These are phyloP conservation scores for Lasiodiplodia citricola DNA, from an alignment of 2,329 filamentous ascomycete species.

Conservation along the genomic window DNA sequence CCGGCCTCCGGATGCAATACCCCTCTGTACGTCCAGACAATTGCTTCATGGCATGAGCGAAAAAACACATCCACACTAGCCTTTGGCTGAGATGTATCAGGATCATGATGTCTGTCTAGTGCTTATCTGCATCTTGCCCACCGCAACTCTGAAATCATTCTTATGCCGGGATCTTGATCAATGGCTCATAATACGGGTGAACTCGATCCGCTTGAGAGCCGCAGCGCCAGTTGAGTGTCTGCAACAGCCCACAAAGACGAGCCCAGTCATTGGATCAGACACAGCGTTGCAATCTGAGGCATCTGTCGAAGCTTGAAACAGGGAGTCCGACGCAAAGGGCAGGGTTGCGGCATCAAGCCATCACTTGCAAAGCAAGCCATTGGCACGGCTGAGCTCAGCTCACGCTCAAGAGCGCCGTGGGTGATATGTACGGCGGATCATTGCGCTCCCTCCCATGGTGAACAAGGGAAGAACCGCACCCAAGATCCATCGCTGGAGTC, in stretches of 20 bases:
- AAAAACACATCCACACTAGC: too few species aligned
- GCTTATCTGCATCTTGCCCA: conserved; percentile 5
- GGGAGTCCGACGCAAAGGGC: too few species aligned
- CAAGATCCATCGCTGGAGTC: conserved; percentile 57
- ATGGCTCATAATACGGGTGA: background rate
- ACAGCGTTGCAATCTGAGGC: background rate
- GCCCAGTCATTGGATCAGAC: background rate
- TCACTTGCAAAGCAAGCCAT: background rate
- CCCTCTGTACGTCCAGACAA: too few species aligned
- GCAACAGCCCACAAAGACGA: background rate
- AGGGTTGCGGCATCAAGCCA: background rate
- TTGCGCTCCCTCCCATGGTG: conserved; percentile 62
- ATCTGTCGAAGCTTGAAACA: background rate
- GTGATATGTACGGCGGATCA: conserved; percentile 60
- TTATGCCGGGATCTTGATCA: background rate
- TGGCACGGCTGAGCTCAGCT: conserved; percentile 1
- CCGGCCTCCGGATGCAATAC: too few species aligned
- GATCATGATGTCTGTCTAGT: background rate
- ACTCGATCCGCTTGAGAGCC: background rate
- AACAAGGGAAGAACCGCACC: conserved; percentile 60
- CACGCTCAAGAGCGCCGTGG: background rate
- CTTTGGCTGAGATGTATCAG: too few species aligned
- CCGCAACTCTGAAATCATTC: background rate
- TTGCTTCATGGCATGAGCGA: too few species aligned
- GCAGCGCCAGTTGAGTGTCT: background rate